These are phyloP conservation scores for Penicillium desertorum DNA, from an alignment of 495 filamentous ascomycete genomes.

Conservation along the genomic window DNA sequence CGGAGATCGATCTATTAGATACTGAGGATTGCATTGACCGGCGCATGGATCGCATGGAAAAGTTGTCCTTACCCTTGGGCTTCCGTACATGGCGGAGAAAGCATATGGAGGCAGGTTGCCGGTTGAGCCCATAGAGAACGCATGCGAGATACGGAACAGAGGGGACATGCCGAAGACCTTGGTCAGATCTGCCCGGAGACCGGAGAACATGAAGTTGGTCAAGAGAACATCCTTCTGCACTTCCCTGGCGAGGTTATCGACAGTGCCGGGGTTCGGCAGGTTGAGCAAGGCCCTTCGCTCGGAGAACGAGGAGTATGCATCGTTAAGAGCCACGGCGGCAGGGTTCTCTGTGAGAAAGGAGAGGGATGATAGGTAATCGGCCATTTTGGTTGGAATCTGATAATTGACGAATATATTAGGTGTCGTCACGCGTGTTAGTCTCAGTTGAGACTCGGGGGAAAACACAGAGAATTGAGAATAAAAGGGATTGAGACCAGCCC, in stretches of 20 bases:
- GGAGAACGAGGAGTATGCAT: constrained; percentile 79
- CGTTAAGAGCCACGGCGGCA: constrained; percentile 63
- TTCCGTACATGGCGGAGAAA: constrained; percentile 91
- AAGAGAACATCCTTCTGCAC: constrained; percentile 93
- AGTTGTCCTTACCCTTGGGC: constrained; percentile 68
- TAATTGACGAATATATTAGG: constrained; percentile 20
- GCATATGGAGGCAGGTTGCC: constrained; percentile 83
- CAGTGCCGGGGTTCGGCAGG: constrained; percentile 84
- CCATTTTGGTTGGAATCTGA: constrained; percentile 36
- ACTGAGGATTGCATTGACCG: background rate
- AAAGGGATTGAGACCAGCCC: constrained; percentile 40
- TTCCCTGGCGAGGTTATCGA: constrained; percentile 89
- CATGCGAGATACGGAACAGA: constrained; percentile 95
- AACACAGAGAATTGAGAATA: constrained; percentile 19
- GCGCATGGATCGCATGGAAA: background rate
- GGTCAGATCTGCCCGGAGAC: constrained; percentile 89
- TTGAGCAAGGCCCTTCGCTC: constrained; percentile 84
- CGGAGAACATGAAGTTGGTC: constrained; percentile 92
- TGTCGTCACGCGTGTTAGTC: constrained; percentile 29
- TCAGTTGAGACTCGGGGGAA: constrained; percentile 22
- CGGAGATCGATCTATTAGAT: constrained; percentile 7
- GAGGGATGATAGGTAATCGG: constrained; percentile 53
- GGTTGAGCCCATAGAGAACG: constrained; percentile 87
- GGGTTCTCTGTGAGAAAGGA: constrained; percentile 72
- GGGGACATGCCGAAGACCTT: constrained; percentile 92